Base-by-base conservation (phyloP, 2,329 filamentous ascomycete species). In the Coniochaeta ligniaria region DNA sequence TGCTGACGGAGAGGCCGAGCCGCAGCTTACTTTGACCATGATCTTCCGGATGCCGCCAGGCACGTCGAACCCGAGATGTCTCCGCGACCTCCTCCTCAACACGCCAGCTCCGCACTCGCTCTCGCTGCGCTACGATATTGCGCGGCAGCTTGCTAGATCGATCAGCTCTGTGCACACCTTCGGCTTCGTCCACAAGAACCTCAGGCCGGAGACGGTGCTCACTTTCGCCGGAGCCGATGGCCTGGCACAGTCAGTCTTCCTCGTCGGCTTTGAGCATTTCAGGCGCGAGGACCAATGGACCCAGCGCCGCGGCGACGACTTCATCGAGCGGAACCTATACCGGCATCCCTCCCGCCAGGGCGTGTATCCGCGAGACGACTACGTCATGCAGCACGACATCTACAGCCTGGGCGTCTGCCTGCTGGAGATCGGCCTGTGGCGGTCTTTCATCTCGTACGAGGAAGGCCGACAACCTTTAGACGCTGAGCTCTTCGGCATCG, bases 381-480 rank as follows among this genome's bases (percentile, higher is more conserved):
- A 64, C 2, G 67, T 73, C 28, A 83, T 83, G 76, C 76, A 81
- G 59, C 81, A 85, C 64, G 81, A 84, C 61, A 79, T 85, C 12
- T 84, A 84, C 66, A 82, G 80, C 59, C 72, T 84, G 0, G 81
- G 82, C 0, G 79, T 83, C 0, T 80, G 77, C 58, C 71, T 85
- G 0, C 68, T 85, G 0, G 81, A 84, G 65, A 75, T 84, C 28
- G 80, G 80, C 0, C 62, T 84, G 0, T 82, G 79, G 78, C 60
- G 70, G 0, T 74, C 71, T 0, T 69, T 74, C 33, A 64, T 74
- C 11, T 22, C 47, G 1, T 71, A 71, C 52, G 38, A 41, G 38
- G 38, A 16, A n/a, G 17, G 3, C 16, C 6, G 4, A 7, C 43
- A 14, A 7, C 43, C 43, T 9, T 8, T 24, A 8, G 22, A 26